Evolutionary conservation across 192 early-diverging fungal genomes (phyloP).

Genomic region (Podila minutissima): DNA sequence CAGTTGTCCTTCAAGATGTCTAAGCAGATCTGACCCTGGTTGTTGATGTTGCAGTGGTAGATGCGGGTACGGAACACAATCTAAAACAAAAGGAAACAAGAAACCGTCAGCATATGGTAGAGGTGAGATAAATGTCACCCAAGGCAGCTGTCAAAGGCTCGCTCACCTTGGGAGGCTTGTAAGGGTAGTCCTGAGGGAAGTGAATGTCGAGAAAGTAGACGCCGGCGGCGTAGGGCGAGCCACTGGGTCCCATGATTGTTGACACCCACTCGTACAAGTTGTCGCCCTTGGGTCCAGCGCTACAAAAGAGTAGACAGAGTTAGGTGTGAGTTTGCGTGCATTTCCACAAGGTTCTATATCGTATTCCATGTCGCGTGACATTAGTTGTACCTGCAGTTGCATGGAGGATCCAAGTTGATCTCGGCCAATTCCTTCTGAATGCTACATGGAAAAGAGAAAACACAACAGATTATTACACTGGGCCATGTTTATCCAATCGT

Average conservation of each 20-base stretch:
- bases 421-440: constrained; percentile 98
- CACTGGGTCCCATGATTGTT: constrained; percentile 90
- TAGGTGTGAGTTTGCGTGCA: not conserved
- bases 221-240: constrained; percentile 90
- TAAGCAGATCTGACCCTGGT: constrained; percentile 90
- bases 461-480: not conserved
- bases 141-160: not conserved
- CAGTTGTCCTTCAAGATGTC: constrained; percentile 98
- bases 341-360: not conserved
- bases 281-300: constrained; percentile 96
- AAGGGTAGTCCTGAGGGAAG: constrained; percentile 95
- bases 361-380: not conserved
- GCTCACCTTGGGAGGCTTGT: constrained; percentile 91
- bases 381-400: constrained; percentile 78
- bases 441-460: constrained; percentile 51
- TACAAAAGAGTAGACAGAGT: constrained; percentile 22
- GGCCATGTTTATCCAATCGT: no score
- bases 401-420: constrained; percentile 94
- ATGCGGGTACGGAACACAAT: constrained; percentile 92
- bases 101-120: not conserved
- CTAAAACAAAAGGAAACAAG: constrained; percentile 44
- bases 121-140: not conserved
- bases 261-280: constrained; percentile 97
- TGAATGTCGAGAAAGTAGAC: constrained; percentile 94
- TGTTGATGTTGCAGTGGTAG: constrained; percentile 98